Conservation (phyloP, 768 basidiomycete genomes). For the Suillus brevipes region DNA sequence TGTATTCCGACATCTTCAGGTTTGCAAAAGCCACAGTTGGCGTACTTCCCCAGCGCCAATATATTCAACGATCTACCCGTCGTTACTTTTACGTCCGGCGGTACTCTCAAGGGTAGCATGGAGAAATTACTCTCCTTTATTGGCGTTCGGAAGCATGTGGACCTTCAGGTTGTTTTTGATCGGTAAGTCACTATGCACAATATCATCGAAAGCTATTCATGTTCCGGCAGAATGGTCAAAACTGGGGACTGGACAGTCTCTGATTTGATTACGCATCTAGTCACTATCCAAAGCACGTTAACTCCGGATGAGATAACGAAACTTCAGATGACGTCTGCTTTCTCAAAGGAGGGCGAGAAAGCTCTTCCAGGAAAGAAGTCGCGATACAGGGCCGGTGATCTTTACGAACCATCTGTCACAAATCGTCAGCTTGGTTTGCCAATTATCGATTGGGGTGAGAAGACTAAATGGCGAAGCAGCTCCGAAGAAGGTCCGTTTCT, state of each 20-base stretch:
- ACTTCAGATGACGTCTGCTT: conserved; percentile 68
- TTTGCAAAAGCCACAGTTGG: conserved; percentile 65
- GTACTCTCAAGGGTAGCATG: conserved; percentile 61
- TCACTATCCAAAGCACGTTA: conserved; percentile 71
- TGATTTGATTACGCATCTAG: conserved; percentile 85
- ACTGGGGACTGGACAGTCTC: conserved; percentile 88
- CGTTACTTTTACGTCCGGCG: conserved; percentile 67
- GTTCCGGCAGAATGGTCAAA: conserved; percentile 68
- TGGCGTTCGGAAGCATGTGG: conserved; percentile 89
- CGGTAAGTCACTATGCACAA: conserved; percentile 44
- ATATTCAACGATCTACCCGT: conserved; percentile 89
- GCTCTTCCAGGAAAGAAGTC: conserved; percentile 28
- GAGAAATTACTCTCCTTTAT: conserved; percentile 72
- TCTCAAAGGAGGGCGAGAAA: conserved; percentile 54
- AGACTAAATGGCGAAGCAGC: conserved; percentile 73
- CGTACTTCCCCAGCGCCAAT: conserved; percentile 85
- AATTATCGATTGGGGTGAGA: conserved; percentile 82
- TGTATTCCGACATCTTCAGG: conserved; percentile 60
- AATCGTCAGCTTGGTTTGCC: conserved; percentile 77
- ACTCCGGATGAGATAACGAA: conserved; percentile 55
- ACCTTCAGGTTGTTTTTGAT: conserved; percentile 91
- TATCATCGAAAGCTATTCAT: neutral
- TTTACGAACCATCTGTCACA: conserved; percentile 82
- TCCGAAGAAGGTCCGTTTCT: conserved; percentile 78
- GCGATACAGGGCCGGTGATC: conserved; percentile 64